Evolutionary conservation across 2,329 filamentous ascomycete genomes (phyloP).

Genomic region (Teratosphaeria viscida): DNA sequence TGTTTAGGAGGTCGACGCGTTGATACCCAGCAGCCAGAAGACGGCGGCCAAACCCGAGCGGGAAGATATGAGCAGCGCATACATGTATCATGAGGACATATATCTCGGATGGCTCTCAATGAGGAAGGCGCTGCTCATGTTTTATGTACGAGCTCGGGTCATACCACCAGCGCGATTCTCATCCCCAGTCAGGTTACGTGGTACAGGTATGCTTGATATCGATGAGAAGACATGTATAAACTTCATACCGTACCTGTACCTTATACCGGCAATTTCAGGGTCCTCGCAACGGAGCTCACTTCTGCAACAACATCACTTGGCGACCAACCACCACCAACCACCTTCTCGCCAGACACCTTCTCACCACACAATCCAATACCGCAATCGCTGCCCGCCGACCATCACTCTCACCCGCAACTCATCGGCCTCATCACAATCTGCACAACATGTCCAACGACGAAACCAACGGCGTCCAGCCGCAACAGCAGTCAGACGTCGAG

Average conservation of each 20-base stretch:
- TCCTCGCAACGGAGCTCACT: not conserved
- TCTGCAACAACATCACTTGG: not conserved
- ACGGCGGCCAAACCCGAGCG: not conserved
- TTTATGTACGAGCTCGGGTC: not conserved
- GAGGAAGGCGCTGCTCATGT: too few species aligned
- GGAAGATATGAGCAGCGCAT: not conserved
- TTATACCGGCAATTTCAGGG: not conserved
- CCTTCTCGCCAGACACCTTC: not conserved
- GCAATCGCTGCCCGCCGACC: not conserved
- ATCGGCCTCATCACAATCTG: not conserved
- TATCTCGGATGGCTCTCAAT: not conserved
- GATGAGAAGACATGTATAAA: not conserved
- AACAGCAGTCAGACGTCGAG: conserved; percentile 24
- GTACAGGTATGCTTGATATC: not conserved
- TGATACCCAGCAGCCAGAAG: not conserved
- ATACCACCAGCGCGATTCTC: not conserved
- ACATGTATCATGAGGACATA: not conserved
- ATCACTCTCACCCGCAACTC: not conserved
- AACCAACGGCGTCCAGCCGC: conserved; percentile 2
- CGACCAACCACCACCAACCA: not conserved
- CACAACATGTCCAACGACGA: conserved; percentile 14
- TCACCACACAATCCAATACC: not conserved
- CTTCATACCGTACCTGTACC: not conserved
- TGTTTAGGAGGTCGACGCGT: not conserved
- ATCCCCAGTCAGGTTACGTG: too few species aligned